These are phyloP conservation scores for Halenospora varia DNA, from an alignment of 495 filamentous ascomycete genomes.

Conservation along the genomic window DNA sequence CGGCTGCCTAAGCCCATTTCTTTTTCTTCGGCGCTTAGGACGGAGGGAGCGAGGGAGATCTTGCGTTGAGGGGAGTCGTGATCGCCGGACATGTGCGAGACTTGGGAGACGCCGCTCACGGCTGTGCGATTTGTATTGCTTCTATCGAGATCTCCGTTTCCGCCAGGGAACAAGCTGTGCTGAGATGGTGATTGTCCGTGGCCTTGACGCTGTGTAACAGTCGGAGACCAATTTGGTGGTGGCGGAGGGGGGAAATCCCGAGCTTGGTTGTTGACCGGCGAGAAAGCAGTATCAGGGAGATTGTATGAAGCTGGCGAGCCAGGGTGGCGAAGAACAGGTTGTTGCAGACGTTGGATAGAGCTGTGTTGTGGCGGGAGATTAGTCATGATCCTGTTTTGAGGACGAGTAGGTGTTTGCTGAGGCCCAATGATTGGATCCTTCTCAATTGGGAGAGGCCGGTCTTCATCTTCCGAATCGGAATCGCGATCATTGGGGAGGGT, in stretches of 20 bases:
- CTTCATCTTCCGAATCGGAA: constrained; percentile 11
- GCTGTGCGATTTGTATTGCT: constrained; percentile 18
- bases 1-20: not conserved
- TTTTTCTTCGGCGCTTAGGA: constrained; percentile 1
- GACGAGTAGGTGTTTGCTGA: not conserved
- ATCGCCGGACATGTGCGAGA: constrained; percentile 6
- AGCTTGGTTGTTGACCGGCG: constrained; percentile 14
- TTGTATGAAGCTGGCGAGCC: constrained; percentile 20
- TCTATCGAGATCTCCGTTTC: constrained; percentile 16
- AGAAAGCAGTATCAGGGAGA: constrained; percentile 16
- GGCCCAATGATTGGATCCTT: constrained; percentile 10
- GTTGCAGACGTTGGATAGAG: constrained; percentile 14
- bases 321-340: constrained; percentile 19
- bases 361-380: constrained; percentile 1
- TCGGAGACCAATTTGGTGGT: constrained; percentile 17
- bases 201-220: not conserved
- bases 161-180: not conserved
- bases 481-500: constrained; percentile 19
- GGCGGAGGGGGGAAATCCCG: constrained; percentile 18
- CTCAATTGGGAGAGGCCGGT: constrained; percentile 2
- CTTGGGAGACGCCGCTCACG: constrained; percentile 7
- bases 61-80: not conserved
- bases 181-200: not conserved
- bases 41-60: not conserved
- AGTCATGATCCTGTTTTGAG: not conserved